These are phyloP conservation scores for Rubus parviflorus DNA, from an alignment of 306 rosid genomes.

Conservation along the genomic window DNA sequence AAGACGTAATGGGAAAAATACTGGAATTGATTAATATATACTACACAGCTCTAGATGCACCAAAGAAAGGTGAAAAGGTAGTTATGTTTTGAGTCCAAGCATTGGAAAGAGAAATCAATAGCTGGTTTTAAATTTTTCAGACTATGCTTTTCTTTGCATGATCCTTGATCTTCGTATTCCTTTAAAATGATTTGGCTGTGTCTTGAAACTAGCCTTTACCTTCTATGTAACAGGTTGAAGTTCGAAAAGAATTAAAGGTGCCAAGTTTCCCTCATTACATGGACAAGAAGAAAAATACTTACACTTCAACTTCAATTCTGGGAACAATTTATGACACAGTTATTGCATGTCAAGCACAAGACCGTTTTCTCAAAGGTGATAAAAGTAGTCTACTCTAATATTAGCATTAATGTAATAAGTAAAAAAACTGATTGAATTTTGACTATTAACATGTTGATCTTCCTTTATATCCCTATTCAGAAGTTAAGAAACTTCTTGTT, in stretches of 20 bases:
- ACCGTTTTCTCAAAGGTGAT: slow-evolving; percentile 15
- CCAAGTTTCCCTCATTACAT: slow-evolving; percentile 61
- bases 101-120: neutral
- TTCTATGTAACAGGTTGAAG: slow-evolving; percentile 40
- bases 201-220: neutral
- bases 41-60: slow-evolving; percentile 75
- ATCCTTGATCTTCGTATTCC: neutral
- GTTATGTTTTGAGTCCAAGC: slow-evolving; percentile 8
- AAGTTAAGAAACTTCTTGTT: slow-evolving; percentile 47
- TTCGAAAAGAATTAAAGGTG: slow-evolving; percentile 46
- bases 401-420: neutral
- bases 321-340: slow-evolving; percentile 67
- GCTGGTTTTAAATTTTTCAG: neutral
- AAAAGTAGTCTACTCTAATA: neutral
- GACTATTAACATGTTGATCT: neutral
- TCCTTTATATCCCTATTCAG: slow-evolving; percentile 24
- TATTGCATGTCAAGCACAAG: slow-evolving; percentile 30
- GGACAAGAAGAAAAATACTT: slow-evolving; percentile 41
- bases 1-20: slow-evolving; percentile 37
- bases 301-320: slow-evolving; percentile 58
- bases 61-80: slow-evolving; percentile 74
- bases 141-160: neutral
- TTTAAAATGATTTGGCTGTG: neutral
- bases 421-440: neutral
- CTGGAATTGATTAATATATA: slow-evolving; percentile 54